Evolutionary conservation across 805 yeast genomes (phyloP).

Genomic region (Candida ovalis): DNA sequence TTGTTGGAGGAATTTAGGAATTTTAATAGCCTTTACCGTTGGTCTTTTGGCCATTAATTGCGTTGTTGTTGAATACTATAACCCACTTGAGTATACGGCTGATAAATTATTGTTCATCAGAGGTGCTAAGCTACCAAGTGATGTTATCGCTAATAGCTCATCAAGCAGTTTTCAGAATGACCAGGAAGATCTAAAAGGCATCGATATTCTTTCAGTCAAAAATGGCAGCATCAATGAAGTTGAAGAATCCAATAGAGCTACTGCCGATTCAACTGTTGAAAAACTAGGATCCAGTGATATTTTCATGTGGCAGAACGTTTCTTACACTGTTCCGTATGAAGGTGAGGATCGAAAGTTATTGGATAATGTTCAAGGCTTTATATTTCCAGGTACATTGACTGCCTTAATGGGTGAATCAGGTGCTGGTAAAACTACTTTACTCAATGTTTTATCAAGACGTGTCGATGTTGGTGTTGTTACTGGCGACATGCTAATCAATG

Average conservation of each 20-base stretch:
- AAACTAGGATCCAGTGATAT: slow-evolving; percentile 41
- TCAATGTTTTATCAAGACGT: slow-evolving; percentile 49
- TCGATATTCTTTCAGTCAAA: slow-evolving; percentile 8
- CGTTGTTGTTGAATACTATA: slow-evolving; percentile 28
- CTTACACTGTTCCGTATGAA: slow-evolving; percentile 48
- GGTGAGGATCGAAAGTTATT: slow-evolving; percentile 37
- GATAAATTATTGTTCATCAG: slow-evolving; percentile 31
- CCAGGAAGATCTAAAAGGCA: slow-evolving; percentile 28
- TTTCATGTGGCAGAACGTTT: slow-evolving; percentile 59
- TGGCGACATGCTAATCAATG: slow-evolving; percentile 53
- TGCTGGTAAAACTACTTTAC: slow-evolving; percentile 57
- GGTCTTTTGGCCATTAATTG: slow-evolving; percentile 35
- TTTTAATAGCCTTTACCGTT: slow-evolving; percentile 37
- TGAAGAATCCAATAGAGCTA: slow-evolving; percentile 14
- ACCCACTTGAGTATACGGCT: slow-evolving; percentile 27
- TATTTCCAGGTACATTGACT: slow-evolving; percentile 51
- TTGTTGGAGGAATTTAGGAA: slow-evolving; percentile 75
- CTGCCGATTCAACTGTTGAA: slow-evolving; percentile 9
- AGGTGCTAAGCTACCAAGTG: slow-evolving; percentile 23
- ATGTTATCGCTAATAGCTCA: neutral
- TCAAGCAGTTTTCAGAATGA: neutral
- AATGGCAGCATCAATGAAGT: slow-evolving; percentile 11
- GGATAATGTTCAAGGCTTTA: slow-evolving; percentile 39
- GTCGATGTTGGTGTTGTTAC: slow-evolving; percentile 48
- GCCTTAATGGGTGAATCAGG: slow-evolving; percentile 64